Conservation (phyloP, 345 rosid species). For the Leavenworthia alabamica region DNA sequence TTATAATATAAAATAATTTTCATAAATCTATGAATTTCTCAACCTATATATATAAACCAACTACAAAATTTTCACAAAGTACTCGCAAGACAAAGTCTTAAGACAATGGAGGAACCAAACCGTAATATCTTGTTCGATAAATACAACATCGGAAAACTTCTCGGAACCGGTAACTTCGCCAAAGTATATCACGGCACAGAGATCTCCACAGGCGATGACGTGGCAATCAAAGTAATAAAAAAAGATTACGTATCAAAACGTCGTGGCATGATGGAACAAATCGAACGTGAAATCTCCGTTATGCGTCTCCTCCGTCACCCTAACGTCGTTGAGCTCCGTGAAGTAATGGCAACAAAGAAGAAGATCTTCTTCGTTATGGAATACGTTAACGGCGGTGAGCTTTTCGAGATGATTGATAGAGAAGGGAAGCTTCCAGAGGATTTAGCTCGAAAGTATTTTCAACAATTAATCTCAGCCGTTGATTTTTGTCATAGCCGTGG, state of each 20-base stretch:
- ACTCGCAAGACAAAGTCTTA: background rate
- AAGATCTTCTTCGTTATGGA: conserved; percentile 77
- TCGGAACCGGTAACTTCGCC: conserved; percentile 82
- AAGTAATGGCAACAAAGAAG: conserved; percentile 66
- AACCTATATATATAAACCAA: background rate
- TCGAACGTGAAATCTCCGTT: conserved; percentile 67
- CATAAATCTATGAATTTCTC: background rate
- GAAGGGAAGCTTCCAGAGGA: conserved; percentile 62
- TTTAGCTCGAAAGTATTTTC: conserved; percentile 57
- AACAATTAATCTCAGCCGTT: conserved; percentile 62
- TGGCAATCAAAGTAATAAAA: conserved; percentile 61
- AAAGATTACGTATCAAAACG: conserved; percentile 45
- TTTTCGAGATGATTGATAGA: conserved; percentile 49
- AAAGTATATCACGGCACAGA: conserved; percentile 62
- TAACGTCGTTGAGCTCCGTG: conserved; percentile 59
- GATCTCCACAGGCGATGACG: conserved; percentile 42
- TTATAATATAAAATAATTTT: background rate
- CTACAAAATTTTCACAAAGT: background rate
- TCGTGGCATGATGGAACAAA: conserved; percentile 66
- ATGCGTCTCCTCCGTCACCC: conserved; percentile 78
- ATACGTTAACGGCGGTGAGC: conserved; percentile 69
- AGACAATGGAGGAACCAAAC: conserved; percentile 31
- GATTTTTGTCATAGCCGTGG: conserved; percentile 84
- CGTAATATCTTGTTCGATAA: conserved; percentile 42
- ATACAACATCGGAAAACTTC: conserved; percentile 54